These are phyloP conservation scores for Hirsutella minnesotensis DNA, from an alignment of 2,329 filamentous ascomycete species.

Conservation along the genomic window DNA sequence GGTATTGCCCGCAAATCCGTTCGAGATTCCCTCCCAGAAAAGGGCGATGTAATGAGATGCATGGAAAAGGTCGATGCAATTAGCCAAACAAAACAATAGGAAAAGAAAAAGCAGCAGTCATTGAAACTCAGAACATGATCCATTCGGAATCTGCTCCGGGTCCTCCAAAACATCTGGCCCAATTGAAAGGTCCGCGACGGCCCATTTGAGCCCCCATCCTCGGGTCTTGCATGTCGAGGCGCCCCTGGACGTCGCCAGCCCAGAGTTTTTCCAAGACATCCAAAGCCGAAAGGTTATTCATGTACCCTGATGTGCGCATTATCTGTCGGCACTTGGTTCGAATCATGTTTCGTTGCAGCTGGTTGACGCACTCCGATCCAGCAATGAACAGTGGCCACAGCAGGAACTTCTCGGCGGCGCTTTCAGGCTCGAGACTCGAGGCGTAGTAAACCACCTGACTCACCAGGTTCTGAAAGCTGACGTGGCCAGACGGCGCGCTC, in stretches of 20 bases:
- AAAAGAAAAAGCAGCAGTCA: too few relatives aligned
- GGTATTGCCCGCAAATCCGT: too few relatives aligned
- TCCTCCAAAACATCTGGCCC: slow-evolving; percentile 45
- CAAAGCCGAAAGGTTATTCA: slow-evolving; percentile 81
- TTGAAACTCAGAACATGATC: slow-evolving; percentile 47
- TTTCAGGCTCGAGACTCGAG: slow-evolving; percentile 60
- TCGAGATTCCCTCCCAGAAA: too few relatives aligned
- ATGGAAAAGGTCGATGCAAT: too few relatives aligned
- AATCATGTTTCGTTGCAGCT: slow-evolving; percentile 67
- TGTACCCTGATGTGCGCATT: slow-evolving; percentile 79
- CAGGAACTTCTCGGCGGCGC: slow-evolving; percentile 72
- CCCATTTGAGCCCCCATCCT: slow-evolving; percentile 15
- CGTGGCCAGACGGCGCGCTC: slow-evolving; percentile 56
- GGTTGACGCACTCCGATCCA: slow-evolving; percentile 78
- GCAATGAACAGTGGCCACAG: slow-evolving; percentile 89
- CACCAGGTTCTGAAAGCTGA: slow-evolving; percentile 74
- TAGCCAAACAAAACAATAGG: background rate
- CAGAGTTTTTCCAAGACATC: slow-evolving; percentile 80
- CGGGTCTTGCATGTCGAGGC: slow-evolving; percentile 19
- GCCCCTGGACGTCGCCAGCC: slow-evolving; percentile 40
- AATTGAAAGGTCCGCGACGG: slow-evolving; percentile 42
- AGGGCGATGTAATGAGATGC: too few relatives aligned
- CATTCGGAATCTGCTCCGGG: slow-evolving; percentile 48
- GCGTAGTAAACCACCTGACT: slow-evolving; percentile 76
- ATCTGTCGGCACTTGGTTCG: slow-evolving; percentile 75